phyloP scores from a whole-genome alignment of 148 eudicot species.

The Amaranthus hypochondriacus region DNA sequence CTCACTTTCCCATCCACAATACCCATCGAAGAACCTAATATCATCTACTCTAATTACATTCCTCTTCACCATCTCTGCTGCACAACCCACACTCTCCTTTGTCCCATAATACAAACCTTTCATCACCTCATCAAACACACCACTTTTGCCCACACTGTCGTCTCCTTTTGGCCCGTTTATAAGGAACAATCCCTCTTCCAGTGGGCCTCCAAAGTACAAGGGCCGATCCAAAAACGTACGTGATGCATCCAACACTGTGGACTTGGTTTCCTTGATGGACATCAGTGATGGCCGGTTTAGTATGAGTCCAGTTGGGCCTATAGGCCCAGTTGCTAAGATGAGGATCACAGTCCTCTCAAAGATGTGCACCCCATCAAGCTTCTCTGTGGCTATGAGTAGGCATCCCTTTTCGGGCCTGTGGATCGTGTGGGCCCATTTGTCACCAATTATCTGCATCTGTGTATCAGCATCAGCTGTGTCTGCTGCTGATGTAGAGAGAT shows the following conservation, averaged over 20 bases:
- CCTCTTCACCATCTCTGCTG: slow-evolving; percentile 90
- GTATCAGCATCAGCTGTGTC: slow-evolving; percentile 27
- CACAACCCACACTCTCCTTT: slow-evolving; percentile 71
- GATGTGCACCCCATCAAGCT: slow-evolving; percentile 93
- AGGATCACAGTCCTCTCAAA: slow-evolving; percentile 81
- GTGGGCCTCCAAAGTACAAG: slow-evolving; percentile 76
- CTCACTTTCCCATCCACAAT: slow-evolving; percentile 86
- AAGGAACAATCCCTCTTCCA: slow-evolving; percentile 70
- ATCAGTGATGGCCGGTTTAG: slow-evolving; percentile 83
- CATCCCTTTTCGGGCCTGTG: slow-evolving; percentile 85
- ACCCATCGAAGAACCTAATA: slow-evolving; percentile 85
- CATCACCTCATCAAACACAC: slow-evolving; percentile 83
- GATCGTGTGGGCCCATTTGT: slow-evolving; percentile 78
- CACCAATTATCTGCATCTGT: slow-evolving; percentile 25
- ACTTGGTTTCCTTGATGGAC: slow-evolving; percentile 87
- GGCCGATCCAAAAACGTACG: slow-evolving; percentile 60
- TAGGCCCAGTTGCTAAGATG: slow-evolving; percentile 62
- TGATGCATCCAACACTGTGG: slow-evolving; percentile 44
- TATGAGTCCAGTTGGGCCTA: slow-evolving; percentile 76
- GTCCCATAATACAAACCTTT: slow-evolving; percentile 73
- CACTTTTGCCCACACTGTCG: slow-evolving; percentile 38
- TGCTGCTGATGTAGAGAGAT: slow-evolving; percentile 11
- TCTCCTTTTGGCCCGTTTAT: slow-evolving; percentile 38
- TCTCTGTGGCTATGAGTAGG: slow-evolving; percentile 73
- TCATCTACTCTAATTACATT: slow-evolving; percentile 50